Evolutionary conservation across 768 basidiomycete genomes (phyloP).

Genomic region (Tricholomella constricta): DNA sequence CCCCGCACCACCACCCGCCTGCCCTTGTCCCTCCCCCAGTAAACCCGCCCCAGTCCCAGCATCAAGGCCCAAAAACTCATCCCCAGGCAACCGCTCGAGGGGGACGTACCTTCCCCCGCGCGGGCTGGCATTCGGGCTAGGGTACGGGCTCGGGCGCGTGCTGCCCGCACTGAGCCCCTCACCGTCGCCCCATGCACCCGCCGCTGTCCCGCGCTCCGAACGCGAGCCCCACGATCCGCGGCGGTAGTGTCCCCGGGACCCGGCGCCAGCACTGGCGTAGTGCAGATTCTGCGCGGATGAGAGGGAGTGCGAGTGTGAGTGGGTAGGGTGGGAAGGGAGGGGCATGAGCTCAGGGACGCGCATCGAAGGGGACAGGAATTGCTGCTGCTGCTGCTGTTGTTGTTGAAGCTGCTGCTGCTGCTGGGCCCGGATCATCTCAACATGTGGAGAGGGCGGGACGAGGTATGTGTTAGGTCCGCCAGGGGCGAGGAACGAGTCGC

Average conservation of each 20-base stretch:
- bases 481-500: slow-evolving; percentile 1
- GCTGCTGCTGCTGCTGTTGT: slow-evolving; percentile 23
- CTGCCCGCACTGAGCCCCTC: slow-evolving; percentile 33
- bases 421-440: slow-evolving; percentile 24
- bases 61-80: slow-evolving; percentile 20
- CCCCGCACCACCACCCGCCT: background rate
- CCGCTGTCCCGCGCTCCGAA: slow-evolving; percentile 36
- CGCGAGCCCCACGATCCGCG: slow-evolving; percentile 45
- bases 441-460: slow-evolving; percentile 24
- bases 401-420: slow-evolving; percentile 28
- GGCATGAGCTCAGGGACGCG: slow-evolving; percentile 12
- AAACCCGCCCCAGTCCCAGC: background rate
- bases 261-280: background rate
- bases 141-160: slow-evolving; percentile 60
- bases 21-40: background rate
- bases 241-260: slow-evolving; percentile 35
- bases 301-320: slow-evolving; percentile 15
- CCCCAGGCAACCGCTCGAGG: slow-evolving; percentile 41
- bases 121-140: slow-evolving; percentile 68
- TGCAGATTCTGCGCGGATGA: background rate
- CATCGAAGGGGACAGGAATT: slow-evolving; percentile 20
- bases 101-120: slow-evolving; percentile 40
- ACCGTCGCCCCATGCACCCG: slow-evolving; percentile 25
- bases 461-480: background rate
- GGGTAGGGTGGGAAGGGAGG: slow-evolving; percentile 20